A percentile compares a stretch with the other conserved stretches of the same genome.
These are phyloP conservation scores for Monilinia polystroma DNA, from an alignment of 2,329 filamentous ascomycete species.

Conservation along the genomic window DNA sequence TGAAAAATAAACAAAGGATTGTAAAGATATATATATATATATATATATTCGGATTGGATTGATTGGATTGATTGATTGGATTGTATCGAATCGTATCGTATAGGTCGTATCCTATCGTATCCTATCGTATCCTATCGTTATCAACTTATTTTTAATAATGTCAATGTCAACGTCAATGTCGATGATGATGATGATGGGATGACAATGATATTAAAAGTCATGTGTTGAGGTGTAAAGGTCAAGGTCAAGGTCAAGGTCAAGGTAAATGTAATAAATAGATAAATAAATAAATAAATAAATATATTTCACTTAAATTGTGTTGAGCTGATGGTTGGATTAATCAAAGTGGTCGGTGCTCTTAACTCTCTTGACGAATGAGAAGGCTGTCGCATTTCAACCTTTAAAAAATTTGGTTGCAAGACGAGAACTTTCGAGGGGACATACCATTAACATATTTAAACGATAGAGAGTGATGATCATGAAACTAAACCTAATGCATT, in stretches of 20 bases:
- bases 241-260: too few relatives aligned
- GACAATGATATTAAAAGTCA: neutral
- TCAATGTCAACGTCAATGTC: too few relatives aligned
- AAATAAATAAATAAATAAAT: too few relatives aligned
- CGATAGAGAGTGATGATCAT: conserved; percentile 9
- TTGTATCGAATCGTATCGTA: too few relatives aligned
- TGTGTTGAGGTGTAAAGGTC: neutral
- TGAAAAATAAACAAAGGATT: neutral
- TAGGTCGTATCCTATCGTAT: neutral
- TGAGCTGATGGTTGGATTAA: too few relatives aligned
- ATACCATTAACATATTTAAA: conserved; percentile 23
- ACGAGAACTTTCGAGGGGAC: conserved; percentile 22
- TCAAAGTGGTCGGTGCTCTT: conserved; percentile 14
- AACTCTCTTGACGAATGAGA: conserved; percentile 16
- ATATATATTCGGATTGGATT: neutral
- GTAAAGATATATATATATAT: too few relatives aligned
- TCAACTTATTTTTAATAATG: neutral
- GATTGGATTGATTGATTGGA: too few relatives aligned
- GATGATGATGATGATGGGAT: neutral
- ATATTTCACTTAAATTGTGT: too few relatives aligned
- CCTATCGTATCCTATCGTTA: neutral
- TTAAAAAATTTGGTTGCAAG: conserved; percentile 24
- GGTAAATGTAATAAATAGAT: too few relatives aligned
- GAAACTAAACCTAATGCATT: conserved; percentile 11
- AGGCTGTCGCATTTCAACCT: conserved; percentile 21